These are phyloP conservation scores for Hepatocystis sp. DNA, from an alignment of 169 alveolate species.

Conservation along the genomic window DNA sequence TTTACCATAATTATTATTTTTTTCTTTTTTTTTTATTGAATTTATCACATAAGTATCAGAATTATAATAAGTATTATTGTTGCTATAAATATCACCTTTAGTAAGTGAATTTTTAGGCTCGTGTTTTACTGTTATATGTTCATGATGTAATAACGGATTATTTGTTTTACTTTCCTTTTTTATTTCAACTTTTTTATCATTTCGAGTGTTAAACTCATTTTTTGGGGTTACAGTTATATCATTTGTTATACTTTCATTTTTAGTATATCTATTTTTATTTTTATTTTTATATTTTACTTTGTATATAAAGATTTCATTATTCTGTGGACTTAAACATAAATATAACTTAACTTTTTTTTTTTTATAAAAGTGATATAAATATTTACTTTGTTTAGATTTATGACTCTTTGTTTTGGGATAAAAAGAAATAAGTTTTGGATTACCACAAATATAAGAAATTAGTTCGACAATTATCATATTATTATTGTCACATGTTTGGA, in stretches of 20 bases:
- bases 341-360: conserved; percentile 50
- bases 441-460: conserved; percentile 66
- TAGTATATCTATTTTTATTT: too few relatives aligned
- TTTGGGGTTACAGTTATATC: too few relatives aligned
- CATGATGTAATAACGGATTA: not conserved
- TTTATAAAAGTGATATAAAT: conserved; percentile 59
- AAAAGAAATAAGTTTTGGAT: conserved; percentile 42
- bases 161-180: not conserved
- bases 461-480: conserved; percentile 65
- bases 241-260: too few relatives aligned
- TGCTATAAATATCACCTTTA: not conserved
- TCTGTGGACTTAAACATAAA: conserved; percentile 38
- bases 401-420: conserved; percentile 49
- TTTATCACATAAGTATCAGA: not conserved
- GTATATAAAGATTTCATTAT: conserved; percentile 54
- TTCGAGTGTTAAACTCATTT: not conserved
- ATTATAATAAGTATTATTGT: not conserved
- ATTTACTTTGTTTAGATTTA: conserved; percentile 53
- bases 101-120: not conserved
- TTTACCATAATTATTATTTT: not conserved
- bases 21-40: not conserved
- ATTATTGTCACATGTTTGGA: conserved; percentile 5
- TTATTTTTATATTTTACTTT: conserved; percentile 35
- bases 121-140: not conserved
- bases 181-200: not conserved